Conservation (phyloP, 2,329 filamentous ascomycete species). For the Aspergillus quadrilineatus region DNA sequence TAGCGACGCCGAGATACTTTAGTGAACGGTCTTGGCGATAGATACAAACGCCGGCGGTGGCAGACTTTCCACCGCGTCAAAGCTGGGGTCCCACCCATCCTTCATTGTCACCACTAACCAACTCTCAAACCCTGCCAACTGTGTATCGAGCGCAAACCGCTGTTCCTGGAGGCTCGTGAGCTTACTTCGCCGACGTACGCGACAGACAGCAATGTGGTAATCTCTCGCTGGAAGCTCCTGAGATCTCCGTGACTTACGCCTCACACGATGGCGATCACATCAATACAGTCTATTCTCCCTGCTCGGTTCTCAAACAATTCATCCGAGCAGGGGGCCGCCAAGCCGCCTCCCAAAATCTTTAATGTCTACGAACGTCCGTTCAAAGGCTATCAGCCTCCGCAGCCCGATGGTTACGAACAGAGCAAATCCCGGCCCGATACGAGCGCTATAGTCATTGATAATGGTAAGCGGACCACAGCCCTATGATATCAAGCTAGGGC, state of each 20-base stretch:
- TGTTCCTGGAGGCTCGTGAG: not conserved
- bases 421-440: constrained; percentile 60
- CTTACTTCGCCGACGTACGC: not conserved
- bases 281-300: constrained; percentile 37
- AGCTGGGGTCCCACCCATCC: constrained; percentile 14
- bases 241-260: constrained; percentile 23
- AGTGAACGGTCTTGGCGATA: constrained; percentile 18
- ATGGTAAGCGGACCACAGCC: constrained; percentile 60
- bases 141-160: not conserved
- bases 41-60: constrained; percentile 16
- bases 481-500: too few relatives aligned
- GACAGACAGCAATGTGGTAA: constrained; percentile 24
- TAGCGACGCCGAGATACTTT: not conserved
- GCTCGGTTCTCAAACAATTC: constrained; percentile 42
- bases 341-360: constrained; percentile 56
- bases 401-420: constrained; percentile 68
- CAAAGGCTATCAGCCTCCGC: constrained; percentile 57
- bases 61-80: constrained; percentile 17
- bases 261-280: constrained; percentile 46
- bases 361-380: constrained; percentile 60
- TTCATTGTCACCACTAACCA: constrained; percentile 7
- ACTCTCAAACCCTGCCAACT: not conserved
- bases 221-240: constrained; percentile 18
- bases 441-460: constrained; percentile 93
- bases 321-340: constrained; percentile 51